phyloP scores from a whole-genome alignment of 805 yeast species.

The Dipodascus geniculatus region DNA sequence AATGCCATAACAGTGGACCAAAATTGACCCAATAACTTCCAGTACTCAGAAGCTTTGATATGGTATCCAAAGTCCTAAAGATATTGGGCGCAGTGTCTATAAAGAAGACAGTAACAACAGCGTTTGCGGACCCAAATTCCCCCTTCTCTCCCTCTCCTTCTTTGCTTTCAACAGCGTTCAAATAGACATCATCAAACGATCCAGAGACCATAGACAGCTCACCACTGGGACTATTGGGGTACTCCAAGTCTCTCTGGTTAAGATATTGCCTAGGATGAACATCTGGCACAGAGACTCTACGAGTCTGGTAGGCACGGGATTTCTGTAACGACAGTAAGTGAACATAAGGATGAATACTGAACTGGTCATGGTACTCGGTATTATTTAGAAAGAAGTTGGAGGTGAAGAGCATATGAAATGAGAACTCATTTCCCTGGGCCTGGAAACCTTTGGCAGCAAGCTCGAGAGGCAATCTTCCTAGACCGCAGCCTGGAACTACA shows the following conservation, averaged over 20 bases:
- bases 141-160: slow-evolving; percentile 2
- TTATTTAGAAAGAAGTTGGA: slow-evolving; percentile 22
- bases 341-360: slow-evolving; percentile 29
- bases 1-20: slow-evolving; percentile 67
- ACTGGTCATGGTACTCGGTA: slow-evolving; percentile 7
- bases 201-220: slow-evolving; percentile 64
- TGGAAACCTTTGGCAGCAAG: slow-evolving; percentile 31
- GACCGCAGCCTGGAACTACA: slow-evolving; percentile 82
- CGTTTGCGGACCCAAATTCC: slow-evolving; percentile 21
- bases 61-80: slow-evolving; percentile 57
- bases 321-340: slow-evolving; percentile 63
- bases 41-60: slow-evolving; percentile 36
- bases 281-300: slow-evolving; percentile 32
- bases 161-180: slow-evolving; percentile 29
- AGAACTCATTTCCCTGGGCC: slow-evolving; percentile 72
- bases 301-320: slow-evolving; percentile 37
- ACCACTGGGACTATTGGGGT: slow-evolving; percentile 12
- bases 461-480: slow-evolving; percentile 73
- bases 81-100: slow-evolving; percentile 84
- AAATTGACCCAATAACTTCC: slow-evolving; percentile 67
- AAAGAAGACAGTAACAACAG: slow-evolving; percentile 48
- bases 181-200: slow-evolving; percentile 56
- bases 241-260: slow-evolving; percentile 8
- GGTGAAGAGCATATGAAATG: slow-evolving; percentile 67
- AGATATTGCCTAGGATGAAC: slow-evolving; percentile 14